These are phyloP conservation scores for Jaltomata sinuosa DNA, from an alignment of 257 asterid species.

Conservation along the genomic window DNA sequence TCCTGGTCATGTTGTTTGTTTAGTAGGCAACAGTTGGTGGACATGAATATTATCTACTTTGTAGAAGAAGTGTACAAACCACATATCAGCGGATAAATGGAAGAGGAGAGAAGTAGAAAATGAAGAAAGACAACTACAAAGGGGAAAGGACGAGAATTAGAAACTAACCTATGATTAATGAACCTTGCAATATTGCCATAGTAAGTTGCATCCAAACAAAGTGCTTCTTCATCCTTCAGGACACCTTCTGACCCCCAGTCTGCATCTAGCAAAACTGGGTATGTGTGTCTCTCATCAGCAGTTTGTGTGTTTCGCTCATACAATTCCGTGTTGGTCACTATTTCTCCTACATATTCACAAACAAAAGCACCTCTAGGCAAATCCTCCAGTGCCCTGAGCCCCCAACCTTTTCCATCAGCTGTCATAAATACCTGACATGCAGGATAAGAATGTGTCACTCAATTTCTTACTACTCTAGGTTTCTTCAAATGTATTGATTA, in stretches of 20 bases:
- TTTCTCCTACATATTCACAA: constrained; percentile 60
- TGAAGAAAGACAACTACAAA: neutral
- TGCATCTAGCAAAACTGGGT: constrained; percentile 65
- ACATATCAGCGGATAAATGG: neutral
- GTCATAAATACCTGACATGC: constrained; percentile 49
- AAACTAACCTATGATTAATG: constrained; percentile 52
- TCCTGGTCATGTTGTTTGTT: neutral
- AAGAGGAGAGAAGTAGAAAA: neutral
- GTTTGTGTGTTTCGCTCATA: constrained; percentile 35
- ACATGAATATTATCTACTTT: neutral
- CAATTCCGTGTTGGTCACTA: constrained; percentile 56
- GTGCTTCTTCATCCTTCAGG: constrained; percentile 60
- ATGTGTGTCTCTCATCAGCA: constrained; percentile 33
- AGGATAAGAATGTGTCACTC: neutral
- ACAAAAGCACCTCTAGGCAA: constrained; percentile 65
- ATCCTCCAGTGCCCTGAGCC: constrained; percentile 63
- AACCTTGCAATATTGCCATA: constrained; percentile 69
- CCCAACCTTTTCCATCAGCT: constrained; percentile 71
- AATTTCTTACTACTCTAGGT: neutral
- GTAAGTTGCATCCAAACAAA: constrained; percentile 61
- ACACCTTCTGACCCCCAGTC: constrained; percentile 64
- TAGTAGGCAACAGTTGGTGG: neutral
- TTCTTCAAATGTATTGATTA: neutral
- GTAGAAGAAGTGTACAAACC: neutral
- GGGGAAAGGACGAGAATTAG: neutral